Evolutionary conservation across 441 rosid species (phyloP).

Genomic region (Hura crepitans): DNA sequence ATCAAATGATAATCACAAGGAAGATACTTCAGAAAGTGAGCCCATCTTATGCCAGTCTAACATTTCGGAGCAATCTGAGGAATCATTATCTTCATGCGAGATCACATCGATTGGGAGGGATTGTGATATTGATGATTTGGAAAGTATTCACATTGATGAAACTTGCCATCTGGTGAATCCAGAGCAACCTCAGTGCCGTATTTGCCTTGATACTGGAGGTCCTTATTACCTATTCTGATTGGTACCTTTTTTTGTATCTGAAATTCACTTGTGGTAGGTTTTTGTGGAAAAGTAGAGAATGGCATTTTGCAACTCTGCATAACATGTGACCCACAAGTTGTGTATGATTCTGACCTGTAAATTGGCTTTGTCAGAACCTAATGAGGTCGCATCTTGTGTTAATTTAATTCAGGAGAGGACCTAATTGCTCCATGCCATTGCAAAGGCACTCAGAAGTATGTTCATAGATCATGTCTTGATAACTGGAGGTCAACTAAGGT

Average conservation of each 20-base stretch:
- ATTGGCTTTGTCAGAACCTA: slow-evolving; percentile 2
- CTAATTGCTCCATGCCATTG: slow-evolving; percentile 96
- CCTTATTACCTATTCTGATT: slow-evolving; percentile 22
- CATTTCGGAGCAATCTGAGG: slow-evolving; percentile 41
- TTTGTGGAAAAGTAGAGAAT: slow-evolving; percentile 7
- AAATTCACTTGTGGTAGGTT: slow-evolving; percentile 8
- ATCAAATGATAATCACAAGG: slow-evolving; percentile 56
- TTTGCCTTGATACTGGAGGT: slow-evolving; percentile 97
- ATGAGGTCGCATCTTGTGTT: slow-evolving; percentile 17
- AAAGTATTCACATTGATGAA: slow-evolving; percentile 59
- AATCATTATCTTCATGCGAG: slow-evolving; percentile 56
- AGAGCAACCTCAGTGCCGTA: slow-evolving; percentile 90
- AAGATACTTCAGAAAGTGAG: slow-evolving; percentile 60
- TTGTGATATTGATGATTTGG: slow-evolving; percentile 44
- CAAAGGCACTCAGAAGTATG: slow-evolving; percentile 97
- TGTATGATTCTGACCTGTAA: not conserved
- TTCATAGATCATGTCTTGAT: slow-evolving; percentile 95
- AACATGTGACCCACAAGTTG: not conserved
- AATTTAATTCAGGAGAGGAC: slow-evolving; percentile 68
- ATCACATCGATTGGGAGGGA: slow-evolving; percentile 55
- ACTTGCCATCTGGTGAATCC: slow-evolving; percentile 58
- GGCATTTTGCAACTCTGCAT: not conserved
- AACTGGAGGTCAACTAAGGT: slow-evolving; percentile 99
- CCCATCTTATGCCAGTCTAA: slow-evolving; percentile 51
- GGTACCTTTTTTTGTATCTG: slow-evolving; percentile 20